Conservation (phyloP, 2,329 filamentous ascomycete species). For the Leptosphaerulina australis region DNA sequence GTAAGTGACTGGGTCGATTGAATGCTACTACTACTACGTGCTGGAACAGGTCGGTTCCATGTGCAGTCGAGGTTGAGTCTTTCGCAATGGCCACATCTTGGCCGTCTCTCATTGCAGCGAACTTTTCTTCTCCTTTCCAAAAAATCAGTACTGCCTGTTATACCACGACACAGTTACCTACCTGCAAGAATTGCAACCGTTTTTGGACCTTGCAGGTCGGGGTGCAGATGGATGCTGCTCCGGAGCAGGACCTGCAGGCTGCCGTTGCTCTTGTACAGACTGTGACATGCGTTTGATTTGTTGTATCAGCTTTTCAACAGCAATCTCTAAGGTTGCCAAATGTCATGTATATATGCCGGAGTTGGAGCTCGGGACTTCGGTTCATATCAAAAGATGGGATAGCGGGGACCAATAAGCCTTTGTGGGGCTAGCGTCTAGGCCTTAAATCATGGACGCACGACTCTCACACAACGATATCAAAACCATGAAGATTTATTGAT, state of each 20-base stretch:
- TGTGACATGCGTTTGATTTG: conserved; percentile 30
- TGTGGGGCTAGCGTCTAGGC: conserved; percentile 15
- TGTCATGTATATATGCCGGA: no score
- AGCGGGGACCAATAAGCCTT: conserved; percentile 19
- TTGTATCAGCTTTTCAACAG: not conserved
- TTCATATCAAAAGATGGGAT: conserved; percentile 3
- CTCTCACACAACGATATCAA: not conserved
- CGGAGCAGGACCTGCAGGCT: conserved; percentile 12
- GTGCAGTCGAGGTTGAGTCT: conserved; percentile 60
- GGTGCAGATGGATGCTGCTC: conserved; percentile 22
- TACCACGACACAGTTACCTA: conserved; percentile 6
- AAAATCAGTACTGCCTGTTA: conserved; percentile 14
- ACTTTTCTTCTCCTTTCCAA: conserved; percentile 58
- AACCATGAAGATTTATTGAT: not conserved
- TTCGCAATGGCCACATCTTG: conserved; percentile 60
- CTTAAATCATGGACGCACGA: not conserved
- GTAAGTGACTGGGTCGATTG: conserved; percentile 29
- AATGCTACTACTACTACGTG: conserved; percentile 24
- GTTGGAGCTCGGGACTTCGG: not conserved
- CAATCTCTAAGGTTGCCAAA: not conserved
- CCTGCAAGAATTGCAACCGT: conserved; percentile 43
- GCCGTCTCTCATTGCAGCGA: conserved; percentile 61
- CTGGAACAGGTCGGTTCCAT: conserved; percentile 49
- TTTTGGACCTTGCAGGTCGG: conserved; percentile 39
- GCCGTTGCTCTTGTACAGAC: conserved; percentile 20